Evolutionary conservation across 2,329 filamentous ascomycete species (phyloP), one percentile per base, ranked within the genome.

Genomic region (Xylaria digitata): DNA sequence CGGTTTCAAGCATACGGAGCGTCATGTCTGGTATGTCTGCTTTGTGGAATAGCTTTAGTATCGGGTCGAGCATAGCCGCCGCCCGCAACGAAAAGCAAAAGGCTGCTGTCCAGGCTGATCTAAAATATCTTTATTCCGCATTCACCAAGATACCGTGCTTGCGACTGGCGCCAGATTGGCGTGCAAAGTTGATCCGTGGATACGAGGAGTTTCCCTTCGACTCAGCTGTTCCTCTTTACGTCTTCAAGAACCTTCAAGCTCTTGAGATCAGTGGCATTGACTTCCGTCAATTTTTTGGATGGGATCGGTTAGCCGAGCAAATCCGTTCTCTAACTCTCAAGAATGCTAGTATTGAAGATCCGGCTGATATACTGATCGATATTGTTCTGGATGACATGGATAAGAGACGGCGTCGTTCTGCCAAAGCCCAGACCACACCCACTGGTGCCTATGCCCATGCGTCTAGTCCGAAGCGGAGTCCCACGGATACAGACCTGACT

Each of bases 191-290:
- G 68, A 97, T 99, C 73, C 88, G 90, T 72, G 95, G 95, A 32
- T 98, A 96, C 77, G 96, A 99, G 80, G 95, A 97, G 80, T 99
- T 98, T 73, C 96, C 96, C 2, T 97, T 98, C 79, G 96, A 99
- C 80, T 97, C 93, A 26, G 96, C 96, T 21, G 96, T 99, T 34
- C 96, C 96, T 21, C 85, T 99, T n/a, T 91, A 97, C 78, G 92
- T 92, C 8, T 98, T 99, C 87, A 98, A 99, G 82, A 99, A 98
- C 73, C 84, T 98, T 61, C 95, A 95, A 80, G 92, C 93, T 23
- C 85, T 99, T 70, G 96, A 99, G 79, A 92, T 99, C 60, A 94
- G 91, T 81, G 94, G 96, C 80, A 91, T 98, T 77, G 96, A 99
- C 80, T 97, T 97, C 77, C 89, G 96, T 68, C 94, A 97, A 74